These are phyloP conservation scores for Ettlia oleoabundans DNA, from an alignment of 139 green algal genomes.

Conservation along the genomic window DNA sequence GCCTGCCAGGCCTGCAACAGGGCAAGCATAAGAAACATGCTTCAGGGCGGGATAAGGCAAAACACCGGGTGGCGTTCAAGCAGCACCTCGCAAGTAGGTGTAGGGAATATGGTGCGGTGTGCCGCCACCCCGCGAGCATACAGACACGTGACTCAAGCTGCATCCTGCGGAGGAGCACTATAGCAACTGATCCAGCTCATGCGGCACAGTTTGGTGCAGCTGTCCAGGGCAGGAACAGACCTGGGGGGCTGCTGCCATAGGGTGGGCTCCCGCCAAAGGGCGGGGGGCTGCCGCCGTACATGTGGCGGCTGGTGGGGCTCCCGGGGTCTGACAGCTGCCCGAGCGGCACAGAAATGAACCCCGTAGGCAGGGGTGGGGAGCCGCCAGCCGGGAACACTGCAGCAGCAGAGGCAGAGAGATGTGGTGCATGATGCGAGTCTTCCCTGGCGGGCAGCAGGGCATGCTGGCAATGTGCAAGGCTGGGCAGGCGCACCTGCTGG, in stretches of 20 bases:
- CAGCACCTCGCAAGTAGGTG: no score
- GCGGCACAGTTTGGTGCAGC: neutral
- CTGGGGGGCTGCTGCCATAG: conserved; percentile 28
- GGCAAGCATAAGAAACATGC: no score
- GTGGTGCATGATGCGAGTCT: neutral
- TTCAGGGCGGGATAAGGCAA: no score
- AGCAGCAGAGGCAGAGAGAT: neutral
- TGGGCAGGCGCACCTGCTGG: conserved; percentile 26
- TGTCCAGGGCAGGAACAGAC: neutral
- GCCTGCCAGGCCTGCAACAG: conserved; percentile 6
- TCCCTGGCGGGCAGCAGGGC: neutral
- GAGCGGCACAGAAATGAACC: conserved; percentile 41
- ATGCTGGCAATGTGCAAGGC: no score
- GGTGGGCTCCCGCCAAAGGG: conserved; percentile 35
- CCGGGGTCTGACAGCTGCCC: neutral
- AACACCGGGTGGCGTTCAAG: no score
- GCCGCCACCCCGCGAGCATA: no score
- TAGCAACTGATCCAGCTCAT: no score
- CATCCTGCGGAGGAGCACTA: no score
- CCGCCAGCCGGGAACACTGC: conserved; percentile 44
- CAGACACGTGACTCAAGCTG: no score
- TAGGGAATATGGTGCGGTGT: neutral
- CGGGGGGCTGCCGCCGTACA: conserved; percentile 34
- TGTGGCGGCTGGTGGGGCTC: conserved; percentile 18
- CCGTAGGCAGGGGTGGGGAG: conserved; percentile 44